phyloP scores from a whole-genome alignment of 345 rosid genomes.

The Passiflora organensis region DNA sequence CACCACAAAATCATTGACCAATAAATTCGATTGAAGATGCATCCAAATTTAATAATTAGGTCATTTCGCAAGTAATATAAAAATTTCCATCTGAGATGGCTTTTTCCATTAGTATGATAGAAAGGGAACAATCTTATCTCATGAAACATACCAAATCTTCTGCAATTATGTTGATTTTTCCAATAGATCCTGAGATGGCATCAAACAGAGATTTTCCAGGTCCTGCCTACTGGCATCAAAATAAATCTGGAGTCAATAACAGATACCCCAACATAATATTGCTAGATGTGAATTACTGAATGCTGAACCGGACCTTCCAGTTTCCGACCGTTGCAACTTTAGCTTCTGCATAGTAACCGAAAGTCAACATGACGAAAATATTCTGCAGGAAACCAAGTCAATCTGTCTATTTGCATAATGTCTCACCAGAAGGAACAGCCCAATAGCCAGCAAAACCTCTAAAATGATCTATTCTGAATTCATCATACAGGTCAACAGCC shows the following conservation, averaged over 20 bases:
- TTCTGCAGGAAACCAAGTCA: conserved; percentile 3
- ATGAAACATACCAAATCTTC: conserved; percentile 82
- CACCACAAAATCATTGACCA: no score
- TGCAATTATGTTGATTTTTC: conserved; percentile 71
- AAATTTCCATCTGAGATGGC: no score
- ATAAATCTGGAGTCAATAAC: conserved; percentile 22
- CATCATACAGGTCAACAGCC: conserved; percentile 72
- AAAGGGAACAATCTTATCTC: conserved; percentile 5
- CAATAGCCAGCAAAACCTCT: conserved; percentile 97
- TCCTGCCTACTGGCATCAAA: conserved; percentile 74
- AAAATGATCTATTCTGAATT: conserved; percentile 93
- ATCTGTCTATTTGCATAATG: conserved; percentile 12
- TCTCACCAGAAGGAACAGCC: conserved; percentile 89
- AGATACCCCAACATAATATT: conserved; percentile 16
- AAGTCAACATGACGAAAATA: conserved; percentile 14
- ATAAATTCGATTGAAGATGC: no score
- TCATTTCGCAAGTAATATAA: not conserved
- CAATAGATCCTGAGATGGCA: conserved; percentile 61
- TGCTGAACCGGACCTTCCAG: conserved; percentile 83
- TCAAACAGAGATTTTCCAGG: conserved; percentile 87
- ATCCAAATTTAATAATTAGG: no score
- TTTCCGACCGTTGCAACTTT: conserved; percentile 73
- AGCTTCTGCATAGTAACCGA: conserved; percentile 52
- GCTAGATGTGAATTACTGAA: conserved; percentile 8
- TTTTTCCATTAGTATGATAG: not conserved